Percentiles rank a stretch among this genome's conserved stretches.
These are phyloP conservation scores for Neonectria ditissima DNA, from an alignment of 2,329 filamentous ascomycete species.

Conservation along the genomic window DNA sequence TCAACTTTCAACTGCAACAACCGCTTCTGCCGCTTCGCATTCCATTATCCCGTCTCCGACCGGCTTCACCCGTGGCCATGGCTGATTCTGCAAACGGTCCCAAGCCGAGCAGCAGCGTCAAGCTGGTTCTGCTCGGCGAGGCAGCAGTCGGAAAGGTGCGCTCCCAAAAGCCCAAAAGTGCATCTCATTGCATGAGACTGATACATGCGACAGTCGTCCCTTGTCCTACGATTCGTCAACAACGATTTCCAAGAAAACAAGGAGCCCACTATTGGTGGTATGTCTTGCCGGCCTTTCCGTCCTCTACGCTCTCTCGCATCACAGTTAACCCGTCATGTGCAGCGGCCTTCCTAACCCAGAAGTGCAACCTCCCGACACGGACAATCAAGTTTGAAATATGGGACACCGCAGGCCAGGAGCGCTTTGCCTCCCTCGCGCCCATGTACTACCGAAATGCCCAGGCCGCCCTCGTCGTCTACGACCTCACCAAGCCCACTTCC, in stretches of 20 bases:
- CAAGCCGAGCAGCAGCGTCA: constrained; percentile 99
- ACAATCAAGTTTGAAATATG: constrained; percentile 97
- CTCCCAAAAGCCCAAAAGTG: not conserved
- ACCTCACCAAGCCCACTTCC: constrained; percentile 95
- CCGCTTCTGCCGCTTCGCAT: constrained; percentile 3
- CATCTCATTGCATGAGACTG: constrained; percentile 38
- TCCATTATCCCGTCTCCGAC: constrained; percentile 10
- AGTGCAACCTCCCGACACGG: constrained; percentile 93
- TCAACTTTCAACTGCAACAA: constrained; percentile 16
- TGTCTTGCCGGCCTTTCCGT: constrained; percentile 46
- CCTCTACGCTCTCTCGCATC: constrained; percentile 4
- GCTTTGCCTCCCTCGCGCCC: constrained; percentile 93
- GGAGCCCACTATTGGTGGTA: constrained; percentile 98
- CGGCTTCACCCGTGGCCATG: constrained; percentile 47
- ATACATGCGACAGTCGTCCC: constrained; percentile 77
- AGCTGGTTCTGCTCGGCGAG: constrained; percentile 97
- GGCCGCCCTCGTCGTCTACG: constrained; percentile 97
- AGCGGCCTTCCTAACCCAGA: constrained; percentile 99
- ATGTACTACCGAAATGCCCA: constrained; percentile 99
- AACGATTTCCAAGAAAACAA: constrained; percentile 99
- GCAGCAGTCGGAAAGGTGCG: constrained; percentile 97
- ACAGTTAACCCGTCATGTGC: constrained; percentile 32
- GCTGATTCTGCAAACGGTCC: constrained; percentile 70
- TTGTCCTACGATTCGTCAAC: constrained; percentile 98
- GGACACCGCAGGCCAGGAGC: constrained; percentile 98